A percentile compares a stretch with the other conserved stretches of the same genome.
These are phyloP conservation scores for Medicago arabica DNA, from an alignment of 306 rosid genomes.

Conservation along the genomic window DNA sequence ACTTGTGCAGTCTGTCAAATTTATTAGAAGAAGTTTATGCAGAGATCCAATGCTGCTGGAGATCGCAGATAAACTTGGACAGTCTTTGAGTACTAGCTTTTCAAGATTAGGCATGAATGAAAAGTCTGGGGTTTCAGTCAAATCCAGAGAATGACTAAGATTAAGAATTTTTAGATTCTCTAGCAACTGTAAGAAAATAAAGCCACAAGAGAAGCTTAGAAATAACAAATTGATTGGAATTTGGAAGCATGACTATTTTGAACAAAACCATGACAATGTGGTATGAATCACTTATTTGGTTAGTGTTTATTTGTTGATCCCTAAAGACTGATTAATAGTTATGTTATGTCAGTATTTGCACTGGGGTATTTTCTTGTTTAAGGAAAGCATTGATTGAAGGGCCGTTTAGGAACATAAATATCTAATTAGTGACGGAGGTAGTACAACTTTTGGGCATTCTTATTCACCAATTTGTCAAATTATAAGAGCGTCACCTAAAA, in stretches of 20 bases:
- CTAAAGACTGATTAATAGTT: too few relatives aligned
- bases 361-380: too few relatives aligned
- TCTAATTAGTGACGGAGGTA: too few relatives aligned
- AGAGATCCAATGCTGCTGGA: constrained; percentile 8
- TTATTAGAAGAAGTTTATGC: not conserved
- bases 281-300: not conserved
- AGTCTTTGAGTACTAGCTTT: constrained; percentile 8
- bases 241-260: not conserved
- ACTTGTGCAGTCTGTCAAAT: constrained; percentile 1
- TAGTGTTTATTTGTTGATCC: not conserved
- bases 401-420: too few relatives aligned
- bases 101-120: constrained; percentile 8
- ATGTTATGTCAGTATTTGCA: too few relatives aligned
- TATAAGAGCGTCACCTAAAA: not conserved
- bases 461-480: not conserved
- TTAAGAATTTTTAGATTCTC: constrained; percentile 12
- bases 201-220: not conserved
- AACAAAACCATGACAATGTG: not conserved
- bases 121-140: constrained; percentile 5
- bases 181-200: constrained; percentile 1
- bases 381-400: too few relatives aligned
- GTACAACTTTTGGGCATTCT: not conserved
- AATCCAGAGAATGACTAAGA: not conserved
- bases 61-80: not conserved
- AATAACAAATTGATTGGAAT: not conserved